Evolutionary conservation across 2,329 filamentous ascomycete species (phyloP), one percentile per base, ranked within the genome.

Genomic region (Fonsecaea multimorphosa): DNA sequence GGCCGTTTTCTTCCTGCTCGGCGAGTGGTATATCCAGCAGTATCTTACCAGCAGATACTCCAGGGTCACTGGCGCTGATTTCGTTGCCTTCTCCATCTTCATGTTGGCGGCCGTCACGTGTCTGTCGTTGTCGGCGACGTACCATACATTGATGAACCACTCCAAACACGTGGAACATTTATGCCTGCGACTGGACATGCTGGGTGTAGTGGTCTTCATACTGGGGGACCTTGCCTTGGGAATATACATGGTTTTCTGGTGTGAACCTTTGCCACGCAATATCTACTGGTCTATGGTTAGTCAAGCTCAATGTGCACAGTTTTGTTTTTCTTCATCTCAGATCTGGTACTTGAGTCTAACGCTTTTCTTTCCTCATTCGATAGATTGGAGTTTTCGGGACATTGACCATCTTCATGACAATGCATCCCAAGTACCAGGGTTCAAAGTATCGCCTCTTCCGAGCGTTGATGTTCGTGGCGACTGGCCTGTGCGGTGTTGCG

Each of bases 131-230:
- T 72, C 71, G 8, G 62, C 72, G 4, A 49, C 59, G 11, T 72
- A 74, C 57, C 75, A 77, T 61, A 73, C 72, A 24, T 52, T 76
- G 31, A 71, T 71, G 53, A 76, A 74, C 60, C 74, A 77, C 63
- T 75, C 74, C 11, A 52, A 68, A 44, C 38, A 24, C 16, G 63
- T 74, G 7, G 65, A 72, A 22, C 62, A 71, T 29, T 66, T 75
- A 19, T 72, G 69, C 27, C 60, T 66, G 14, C 63, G 67, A 38
- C 55, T 75, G 14, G 74, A 75, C 58, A 27, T 59, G 36, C 63
- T 68, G 38, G 65, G 71, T 40, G 64, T 72, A 27, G 61, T 70
- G 1, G 32, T 68, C 12, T 53, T 71, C 2, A 70, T 64, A 29
- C 52, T 61, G 31, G 67, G 67, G 11, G 51, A 58, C 61, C 55